These are phyloP conservation scores for Boechera divaricarpa DNA, from an alignment of 345 rosid genomes.

Conservation along the genomic window DNA sequence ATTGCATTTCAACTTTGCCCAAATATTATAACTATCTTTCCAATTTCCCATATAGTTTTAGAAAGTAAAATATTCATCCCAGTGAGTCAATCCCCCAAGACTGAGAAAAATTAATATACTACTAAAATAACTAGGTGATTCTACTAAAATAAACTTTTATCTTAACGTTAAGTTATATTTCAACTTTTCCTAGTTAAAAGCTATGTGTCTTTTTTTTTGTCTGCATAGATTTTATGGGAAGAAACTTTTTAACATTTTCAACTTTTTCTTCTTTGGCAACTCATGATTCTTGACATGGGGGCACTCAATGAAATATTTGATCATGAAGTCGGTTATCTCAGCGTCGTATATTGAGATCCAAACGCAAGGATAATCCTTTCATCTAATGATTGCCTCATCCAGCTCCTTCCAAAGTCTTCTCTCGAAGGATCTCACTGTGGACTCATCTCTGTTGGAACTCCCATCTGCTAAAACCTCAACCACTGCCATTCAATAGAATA, in stretches of 20 bases:
- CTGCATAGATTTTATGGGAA: too few species aligned
- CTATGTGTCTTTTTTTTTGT: too few species aligned
- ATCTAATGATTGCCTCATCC: background rate
- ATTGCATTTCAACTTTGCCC: background rate
- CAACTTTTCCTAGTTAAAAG: too few species aligned
- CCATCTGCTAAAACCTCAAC: conserved; percentile 71
- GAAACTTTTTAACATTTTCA: too few species aligned
- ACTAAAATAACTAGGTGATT: too few species aligned
- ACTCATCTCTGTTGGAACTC: conserved; percentile 71
- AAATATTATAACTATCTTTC: background rate
- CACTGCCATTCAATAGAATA: conserved; percentile 83
- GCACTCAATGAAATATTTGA: background rate
- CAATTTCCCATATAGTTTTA: background rate
- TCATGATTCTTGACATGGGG: background rate
- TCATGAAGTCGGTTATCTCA: background rate
- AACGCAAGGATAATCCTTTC: too few species aligned
- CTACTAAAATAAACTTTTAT: too few species aligned
- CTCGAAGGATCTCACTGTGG: conserved; percentile 90
- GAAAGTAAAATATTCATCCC: background rate
- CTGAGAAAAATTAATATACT: too few species aligned
- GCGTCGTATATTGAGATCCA: background rate
- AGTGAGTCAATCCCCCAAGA: too few species aligned
- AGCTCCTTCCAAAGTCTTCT: conserved; percentile 40
- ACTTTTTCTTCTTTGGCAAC: background rate
- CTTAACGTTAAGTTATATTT: too few species aligned